Percentiles rank a stretch among this genome's conserved stretches.
Conservation (phyloP, 2,329 filamentous ascomycete genomes). For the Penicillium palitans region DNA sequence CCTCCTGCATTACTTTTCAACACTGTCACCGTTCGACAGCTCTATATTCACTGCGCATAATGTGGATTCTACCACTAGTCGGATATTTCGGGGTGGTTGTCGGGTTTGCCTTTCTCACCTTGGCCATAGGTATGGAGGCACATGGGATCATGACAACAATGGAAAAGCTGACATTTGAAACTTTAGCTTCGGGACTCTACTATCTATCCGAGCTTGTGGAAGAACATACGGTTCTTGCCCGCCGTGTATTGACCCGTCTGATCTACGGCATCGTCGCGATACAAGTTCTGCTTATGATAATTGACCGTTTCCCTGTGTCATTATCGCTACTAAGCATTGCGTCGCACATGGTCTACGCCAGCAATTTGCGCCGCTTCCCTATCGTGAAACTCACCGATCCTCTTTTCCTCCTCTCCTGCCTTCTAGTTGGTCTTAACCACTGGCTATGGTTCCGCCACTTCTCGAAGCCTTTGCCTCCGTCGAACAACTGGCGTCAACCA, state of each 20-base stretch:
- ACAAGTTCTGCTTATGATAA: slow-evolving; percentile 70
- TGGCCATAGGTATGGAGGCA: slow-evolving; percentile 73
- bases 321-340: slow-evolving; percentile 73
- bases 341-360: slow-evolving; percentile 82
- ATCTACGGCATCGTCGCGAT: slow-evolving; percentile 79
- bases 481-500: slow-evolving; percentile 38
- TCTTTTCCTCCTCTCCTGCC: slow-evolving; percentile 79
- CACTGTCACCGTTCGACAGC: slow-evolving; percentile 27
- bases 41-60: slow-evolving; percentile 40
- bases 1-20: slow-evolving; percentile 3
- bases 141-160: neutral
- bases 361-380: slow-evolving; percentile 75
- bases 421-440: slow-evolving; percentile 84
- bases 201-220: slow-evolving; percentile 98
- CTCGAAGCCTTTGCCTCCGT: slow-evolving; percentile 59
- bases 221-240: slow-evolving; percentile 91
- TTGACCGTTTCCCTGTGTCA: slow-evolving; percentile 82
- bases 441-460: slow-evolving; percentile 97
- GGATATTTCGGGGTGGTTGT: slow-evolving; percentile 84
- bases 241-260: slow-evolving; percentile 77
- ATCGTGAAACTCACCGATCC: slow-evolving; percentile 86
- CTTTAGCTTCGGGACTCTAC: slow-evolving; percentile 86
- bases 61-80: slow-evolving; percentile 95
- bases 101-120: slow-evolving; percentile 89
- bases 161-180: slow-evolving; percentile 16